Base-by-base conservation (phyloP, 768 basidiomycete genomes). In the Mrakia blollopis region DNA sequence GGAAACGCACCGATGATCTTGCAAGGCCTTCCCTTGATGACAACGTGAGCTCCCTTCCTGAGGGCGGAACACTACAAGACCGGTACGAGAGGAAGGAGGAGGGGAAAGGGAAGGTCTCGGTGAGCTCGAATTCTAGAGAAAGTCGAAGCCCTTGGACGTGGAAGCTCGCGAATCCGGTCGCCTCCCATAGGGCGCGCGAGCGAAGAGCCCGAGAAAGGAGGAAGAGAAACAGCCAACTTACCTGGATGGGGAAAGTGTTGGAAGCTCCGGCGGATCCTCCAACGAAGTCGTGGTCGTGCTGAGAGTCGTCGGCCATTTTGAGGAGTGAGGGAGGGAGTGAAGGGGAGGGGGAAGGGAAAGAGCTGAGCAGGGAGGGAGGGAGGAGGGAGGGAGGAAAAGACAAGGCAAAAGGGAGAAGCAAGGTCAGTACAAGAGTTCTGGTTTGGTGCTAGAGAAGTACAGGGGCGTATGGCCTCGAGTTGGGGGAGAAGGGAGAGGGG, bases 11-110 rank as follows among this genome's bases (percentile, higher is more conserved):
- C 62, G 69, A 81, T 79, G 76, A 86, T 85, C 84, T 98, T 98
- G 92, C 95, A 98, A 80, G 95, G 95, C 81, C 94, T 90, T 81
- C 93, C 87, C 88, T 97, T 98, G 86, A 99, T 98, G 82, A 94
- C 91, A 84, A 99, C 96, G 87, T 86, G 85, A 74, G 85, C 78
- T 54, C 79, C 78, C 86, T 87, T 87, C 79, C 86, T 91, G 80
- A 98, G 91, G 81, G 94, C 94, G 84, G 96, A 98, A 87, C 97
- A 98, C 88, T 86, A 85, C 82, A 0, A 68, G 10, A 39, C 1
- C 18, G 9, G 65, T 5, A 4, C n/a, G 8, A 44, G 37, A 35
- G 32, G 65, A n/a, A 37, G n/a, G 32, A 23, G 37, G 10, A 37
- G 23, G 21, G 6, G 11, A 6, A 25, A n/a, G 28, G 67, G 7